Evolutionary conservation across 1,284 basidiomycete genomes (phyloP).

Genomic region (Kalmanozyma brasiliensis): DNA sequence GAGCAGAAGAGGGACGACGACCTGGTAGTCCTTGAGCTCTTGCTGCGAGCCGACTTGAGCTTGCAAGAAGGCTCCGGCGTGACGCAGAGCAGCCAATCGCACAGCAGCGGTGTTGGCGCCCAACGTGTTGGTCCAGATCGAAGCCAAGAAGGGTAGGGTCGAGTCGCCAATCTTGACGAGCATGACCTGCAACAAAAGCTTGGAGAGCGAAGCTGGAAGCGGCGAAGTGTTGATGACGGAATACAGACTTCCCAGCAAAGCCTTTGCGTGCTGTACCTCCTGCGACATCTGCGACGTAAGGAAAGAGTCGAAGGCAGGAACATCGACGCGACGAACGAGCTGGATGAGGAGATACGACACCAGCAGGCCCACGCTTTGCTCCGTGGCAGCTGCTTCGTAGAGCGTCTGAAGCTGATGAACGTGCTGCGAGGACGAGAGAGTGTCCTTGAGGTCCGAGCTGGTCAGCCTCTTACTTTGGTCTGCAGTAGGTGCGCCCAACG

Average conservation of each 20-base stretch:
- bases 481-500: conserved; percentile 13
- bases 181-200: conserved; percentile 67
- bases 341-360: conserved; percentile 31
- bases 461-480: conserved; percentile 19
- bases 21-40: conserved; percentile 78
- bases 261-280: conserved; percentile 18
- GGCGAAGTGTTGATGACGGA: conserved; percentile 36
- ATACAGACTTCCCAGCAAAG: conserved; percentile 34
- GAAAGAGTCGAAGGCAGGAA: conserved; percentile 32
- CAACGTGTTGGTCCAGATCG: conserved; percentile 72
- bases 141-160: conserved; percentile 81
- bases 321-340: conserved; percentile 23
- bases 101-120: conserved; percentile 65
- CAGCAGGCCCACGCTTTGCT: conserved; percentile 24
- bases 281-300: conserved; percentile 28
- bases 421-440: conserved; percentile 25
- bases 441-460: conserved; percentile 10
- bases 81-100: conserved; percentile 80
- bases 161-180: conserved; percentile 79
- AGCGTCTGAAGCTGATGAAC: conserved; percentile 16
- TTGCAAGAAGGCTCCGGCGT: conserved; percentile 75
- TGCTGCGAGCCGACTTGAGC: conserved; percentile 67
- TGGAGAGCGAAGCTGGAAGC: conserved; percentile 17
- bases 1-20: conserved; percentile 81
- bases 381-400: conserved; percentile 21